Evolutionary conservation across 192 early-diverging fungal species (phyloP), one percentile per base, ranked within the genome.

Genomic region (Dissophora ornata): DNA sequence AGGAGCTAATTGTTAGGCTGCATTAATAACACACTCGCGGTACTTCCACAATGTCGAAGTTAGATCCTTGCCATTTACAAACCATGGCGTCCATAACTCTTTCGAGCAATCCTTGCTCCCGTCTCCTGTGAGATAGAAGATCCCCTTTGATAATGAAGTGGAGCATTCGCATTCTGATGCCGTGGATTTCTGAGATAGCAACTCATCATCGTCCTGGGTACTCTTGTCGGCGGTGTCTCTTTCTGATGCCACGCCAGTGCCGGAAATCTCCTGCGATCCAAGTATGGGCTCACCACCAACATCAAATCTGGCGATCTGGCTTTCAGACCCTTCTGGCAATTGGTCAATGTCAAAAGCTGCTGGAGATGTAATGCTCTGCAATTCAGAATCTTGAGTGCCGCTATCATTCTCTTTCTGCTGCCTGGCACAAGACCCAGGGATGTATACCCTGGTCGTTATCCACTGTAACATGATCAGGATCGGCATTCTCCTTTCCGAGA

Each of bases 41-140:
- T 65, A 55, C 52, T 54, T 65, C 62, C 62, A 65, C 40, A 65
- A 55, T 12, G 42, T 45, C 9, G 62, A 52, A 33, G 51, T 26
- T 41, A 53, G 42, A 55, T 65, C 36, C 13, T 38, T 38, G 42
- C 62, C 62, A 33, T 65, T 54, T 40, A 65, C 62, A 45, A 34
- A 8, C 62, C 62, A 65, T 34, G 62, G 62, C 15, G 52, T 65
- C 62, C 62, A 65, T 40, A 65, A 28, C 32, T 5, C 28, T 36
- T 55, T 45, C 19, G 62, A 65, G 33, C 62, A 65, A 65, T 54
- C 62, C 29, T 22, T 55, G 41, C 62, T 65, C 22, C 50, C 42
- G 42, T 65, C 50, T 45, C 62, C 62, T 44, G 52, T 65, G 42
- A 55, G 62, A 44, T 65, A 55, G 28, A 55, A 65, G 8, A 65